Evolutionary conservation across 2,329 filamentous ascomycete species (phyloP).

Genomic region (Ophiostoma sp.): DNA sequence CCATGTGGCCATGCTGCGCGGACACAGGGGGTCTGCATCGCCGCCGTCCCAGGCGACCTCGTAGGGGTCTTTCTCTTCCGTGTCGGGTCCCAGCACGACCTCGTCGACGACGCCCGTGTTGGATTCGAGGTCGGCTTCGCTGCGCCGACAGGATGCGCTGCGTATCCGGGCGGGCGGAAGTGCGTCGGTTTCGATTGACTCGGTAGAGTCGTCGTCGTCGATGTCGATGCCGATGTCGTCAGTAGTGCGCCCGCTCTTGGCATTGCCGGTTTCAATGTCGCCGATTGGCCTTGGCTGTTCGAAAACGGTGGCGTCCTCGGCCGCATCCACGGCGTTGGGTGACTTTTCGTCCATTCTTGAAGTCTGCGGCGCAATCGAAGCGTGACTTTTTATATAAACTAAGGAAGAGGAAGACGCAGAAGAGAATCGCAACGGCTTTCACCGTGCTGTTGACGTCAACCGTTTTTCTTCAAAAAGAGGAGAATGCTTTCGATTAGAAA

Average conservation of each 20-base stretch:
- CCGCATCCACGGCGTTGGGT: not conserved
- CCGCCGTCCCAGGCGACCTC: conserved; percentile 70
- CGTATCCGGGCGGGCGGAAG: not conserved
- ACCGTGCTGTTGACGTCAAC: conserved; percentile 6
- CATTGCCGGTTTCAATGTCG: not conserved
- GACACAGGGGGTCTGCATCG: conserved; percentile 67
- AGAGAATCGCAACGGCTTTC: not conserved
- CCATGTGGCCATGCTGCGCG: conserved; percentile 59
- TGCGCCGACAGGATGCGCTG: conserved; percentile 9
- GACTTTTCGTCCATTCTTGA: not conserved
- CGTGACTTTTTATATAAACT: not conserved
- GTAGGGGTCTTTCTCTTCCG: conserved; percentile 37
- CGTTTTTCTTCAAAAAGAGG: not conserved
- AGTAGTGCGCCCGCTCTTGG: not conserved
- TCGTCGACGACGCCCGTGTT: conserved; percentile 11
- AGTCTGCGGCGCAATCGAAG: not conserved
- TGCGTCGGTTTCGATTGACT: not conserved
- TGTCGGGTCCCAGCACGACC: not conserved
- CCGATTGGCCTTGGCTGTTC: not conserved
- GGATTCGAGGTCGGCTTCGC: conserved; percentile 14
- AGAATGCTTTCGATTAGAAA: not conserved
- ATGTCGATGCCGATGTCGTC: not conserved
- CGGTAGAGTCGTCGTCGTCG: not conserved
- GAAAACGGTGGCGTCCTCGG: not conserved
- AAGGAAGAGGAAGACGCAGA: not conserved